Conservation (phyloP, 225 moss, liverwort and hornwort genomes). For the Polytrichum formosum region DNA sequence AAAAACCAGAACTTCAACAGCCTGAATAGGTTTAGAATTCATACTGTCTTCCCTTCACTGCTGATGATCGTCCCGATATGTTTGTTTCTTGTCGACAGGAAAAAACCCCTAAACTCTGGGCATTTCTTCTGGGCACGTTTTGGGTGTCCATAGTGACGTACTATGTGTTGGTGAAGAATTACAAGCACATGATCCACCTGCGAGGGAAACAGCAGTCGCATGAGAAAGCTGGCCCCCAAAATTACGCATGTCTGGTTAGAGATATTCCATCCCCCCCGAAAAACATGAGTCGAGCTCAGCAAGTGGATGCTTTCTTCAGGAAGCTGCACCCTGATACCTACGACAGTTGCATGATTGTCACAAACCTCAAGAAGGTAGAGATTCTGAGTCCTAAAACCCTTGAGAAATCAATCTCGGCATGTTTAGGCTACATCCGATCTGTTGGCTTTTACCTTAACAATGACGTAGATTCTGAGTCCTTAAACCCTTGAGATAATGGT, state of each 20-base stretch:
- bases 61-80: no score
- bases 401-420: not conserved
- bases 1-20: no score
- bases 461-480: not conserved
- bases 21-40: no score
- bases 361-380: constrained; percentile 11
- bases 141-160: constrained; percentile 17
- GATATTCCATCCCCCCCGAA: constrained; percentile 6
- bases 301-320: constrained; percentile 19
- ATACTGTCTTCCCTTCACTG: no score
- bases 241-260: constrained; percentile 6
- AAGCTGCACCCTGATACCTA: constrained; percentile 20
- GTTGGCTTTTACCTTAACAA: no score
- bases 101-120: constrained; percentile 6
- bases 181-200: constrained; percentile 19
- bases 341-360: constrained; percentile 20
- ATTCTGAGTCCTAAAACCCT: not conserved
- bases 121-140: constrained; percentile 7
- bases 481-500: not conserved
- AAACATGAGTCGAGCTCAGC: not conserved
- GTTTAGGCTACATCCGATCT: no score
- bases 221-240: constrained; percentile 10
- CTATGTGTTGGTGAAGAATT: constrained; percentile 10
- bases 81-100: not conserved
- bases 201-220: constrained; percentile 11